phyloP scores from a whole-genome alignment of 495 filamentous ascomycete genomes.

The Penicillium lagena region DNA sequence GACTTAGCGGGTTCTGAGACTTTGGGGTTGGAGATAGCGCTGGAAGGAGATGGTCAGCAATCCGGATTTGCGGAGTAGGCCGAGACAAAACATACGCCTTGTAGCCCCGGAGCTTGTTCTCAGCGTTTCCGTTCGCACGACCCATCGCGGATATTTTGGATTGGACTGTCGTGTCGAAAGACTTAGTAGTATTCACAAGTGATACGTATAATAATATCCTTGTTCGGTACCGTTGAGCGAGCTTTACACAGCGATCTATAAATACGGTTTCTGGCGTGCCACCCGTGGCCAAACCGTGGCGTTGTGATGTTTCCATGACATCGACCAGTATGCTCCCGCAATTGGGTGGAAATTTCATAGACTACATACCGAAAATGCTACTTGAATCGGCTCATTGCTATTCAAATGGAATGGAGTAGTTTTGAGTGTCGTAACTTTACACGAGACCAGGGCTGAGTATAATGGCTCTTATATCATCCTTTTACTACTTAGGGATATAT shows the following conservation, averaged over 20 bases:
- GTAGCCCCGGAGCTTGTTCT: slow-evolving; percentile 14
- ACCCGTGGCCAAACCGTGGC: slow-evolving; percentile 7
- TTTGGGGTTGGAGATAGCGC: neutral
- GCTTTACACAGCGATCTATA: neutral
- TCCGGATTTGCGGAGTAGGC: neutral
- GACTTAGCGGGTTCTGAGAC: slow-evolving; percentile 1
- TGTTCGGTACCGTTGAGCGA: neutral
- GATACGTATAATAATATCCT: no score
- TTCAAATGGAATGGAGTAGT: no score
- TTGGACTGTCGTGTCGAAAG: neutral
- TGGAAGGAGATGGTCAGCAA: neutral
- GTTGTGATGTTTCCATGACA: slow-evolving; percentile 9
- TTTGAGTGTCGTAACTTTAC: no score
- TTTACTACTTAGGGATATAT: no score
- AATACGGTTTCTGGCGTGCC: slow-evolving; percentile 1
- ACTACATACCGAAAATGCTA: neutral
- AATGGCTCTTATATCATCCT: no score
- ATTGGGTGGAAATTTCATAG: neutral
- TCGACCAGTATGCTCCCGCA: neutral
- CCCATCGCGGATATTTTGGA: slow-evolving; percentile 3
- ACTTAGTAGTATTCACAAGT: neutral
- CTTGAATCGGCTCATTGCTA: no score
- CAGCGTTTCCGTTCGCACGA: neutral
- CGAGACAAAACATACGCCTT: slow-evolving; percentile 7
- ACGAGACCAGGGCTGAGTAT: no score